A percentile compares a stretch with the other conserved stretches of the same genome.
Conservation (phyloP, 2,329 filamentous ascomycete species). For the Talaromyces sp. region DNA sequence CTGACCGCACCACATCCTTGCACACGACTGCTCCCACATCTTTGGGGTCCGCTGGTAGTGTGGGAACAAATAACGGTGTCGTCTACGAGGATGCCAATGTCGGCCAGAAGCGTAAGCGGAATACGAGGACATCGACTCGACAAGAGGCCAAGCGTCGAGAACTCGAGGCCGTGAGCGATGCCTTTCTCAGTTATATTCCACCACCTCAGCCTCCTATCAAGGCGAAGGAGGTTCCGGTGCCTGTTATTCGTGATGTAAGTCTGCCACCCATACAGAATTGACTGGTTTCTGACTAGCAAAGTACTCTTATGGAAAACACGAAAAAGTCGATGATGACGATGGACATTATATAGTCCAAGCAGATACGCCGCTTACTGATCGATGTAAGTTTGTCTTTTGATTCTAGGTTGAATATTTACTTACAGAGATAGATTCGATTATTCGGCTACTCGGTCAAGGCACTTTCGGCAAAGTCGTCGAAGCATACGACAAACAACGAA, state of each 20-base stretch:
- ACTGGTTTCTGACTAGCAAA: conserved; percentile 28
- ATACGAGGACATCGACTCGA: conserved; percentile 73
- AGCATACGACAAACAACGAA: conserved; percentile 74
- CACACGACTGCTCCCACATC: conserved; percentile 90
- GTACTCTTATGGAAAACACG: conserved; percentile 52
- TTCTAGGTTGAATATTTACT: not conserved
- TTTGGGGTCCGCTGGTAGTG: conserved; percentile 63
- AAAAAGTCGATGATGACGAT: conserved; percentile 92
- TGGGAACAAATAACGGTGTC: conserved; percentile 51
- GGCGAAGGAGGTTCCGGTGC: conserved; percentile 71
- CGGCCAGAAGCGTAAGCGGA: conserved; percentile 88
- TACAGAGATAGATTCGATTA: conserved; percentile 69
- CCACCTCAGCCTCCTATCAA: conserved; percentile 88
- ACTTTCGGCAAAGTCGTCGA: conserved; percentile 98
- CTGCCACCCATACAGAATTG: not conserved
- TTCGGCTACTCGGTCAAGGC: conserved; percentile 87
- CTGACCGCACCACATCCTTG: conserved; percentile 77
- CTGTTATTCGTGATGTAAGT: conserved; percentile 60
- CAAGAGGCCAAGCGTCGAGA: conserved; percentile 80
- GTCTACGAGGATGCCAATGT: conserved; percentile 67
- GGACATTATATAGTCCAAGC: conserved; percentile 94
- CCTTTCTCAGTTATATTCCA: conserved; percentile 76
- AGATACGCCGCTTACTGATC: conserved; percentile 78
- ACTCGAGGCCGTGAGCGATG: conserved; percentile 67
- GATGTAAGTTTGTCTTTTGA: conserved; percentile 63